Evolutionary conservation across 306 rosid genomes (phyloP), one percentile per base, ranked within the genome.

Genomic region (Glycine latifolia): DNA sequence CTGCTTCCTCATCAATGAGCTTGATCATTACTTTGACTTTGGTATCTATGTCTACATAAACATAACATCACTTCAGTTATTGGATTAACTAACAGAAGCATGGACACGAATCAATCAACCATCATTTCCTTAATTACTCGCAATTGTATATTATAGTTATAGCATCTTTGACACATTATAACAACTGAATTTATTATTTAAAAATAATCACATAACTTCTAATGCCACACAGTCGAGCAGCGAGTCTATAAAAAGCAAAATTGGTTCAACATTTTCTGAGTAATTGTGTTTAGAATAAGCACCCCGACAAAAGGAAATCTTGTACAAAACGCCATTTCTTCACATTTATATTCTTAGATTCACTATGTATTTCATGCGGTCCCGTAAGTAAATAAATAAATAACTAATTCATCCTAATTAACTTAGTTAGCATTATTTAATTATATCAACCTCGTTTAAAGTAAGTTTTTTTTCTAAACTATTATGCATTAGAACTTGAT

Each of bases 1-100:
- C 98, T 47, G 98, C 98, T 84, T 94, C 98, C 83, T 91, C 97
- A 81, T 94, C 98, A 61, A 94, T 91, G 83, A 93, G 98, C 88
- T 91, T 92, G 81, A 94, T 96, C 98, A 96, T 96, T 69, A 97
- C 77, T 88, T 96, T 96, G 31, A 96, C 99, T 90, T 96, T 96
- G 82, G 88, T 76, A 87, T 96, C 99, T 90, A 96, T 96, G 81
- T 93, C 99, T 96, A 92, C 52, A 83, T 49, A 71, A 83, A 72
- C 37, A 61, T 31, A 67, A 80, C 17, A 76, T 75, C 77, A 73
- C 52, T 83, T 65, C 63, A 20, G 20, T 20, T 20, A 20, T 20
- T 20, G 20, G 20, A 20, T 20, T 20, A 20, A 20, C 20, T 20
- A 20, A 68, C 43, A 59, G 72, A 76, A 43, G 47, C 68, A 69